A percentile compares a stretch with the other conserved stretches of the same genome.
phyloP scores from a whole-genome alignment of 1,284 basidiomycete genomes.

The Boletus sp. region DNA sequence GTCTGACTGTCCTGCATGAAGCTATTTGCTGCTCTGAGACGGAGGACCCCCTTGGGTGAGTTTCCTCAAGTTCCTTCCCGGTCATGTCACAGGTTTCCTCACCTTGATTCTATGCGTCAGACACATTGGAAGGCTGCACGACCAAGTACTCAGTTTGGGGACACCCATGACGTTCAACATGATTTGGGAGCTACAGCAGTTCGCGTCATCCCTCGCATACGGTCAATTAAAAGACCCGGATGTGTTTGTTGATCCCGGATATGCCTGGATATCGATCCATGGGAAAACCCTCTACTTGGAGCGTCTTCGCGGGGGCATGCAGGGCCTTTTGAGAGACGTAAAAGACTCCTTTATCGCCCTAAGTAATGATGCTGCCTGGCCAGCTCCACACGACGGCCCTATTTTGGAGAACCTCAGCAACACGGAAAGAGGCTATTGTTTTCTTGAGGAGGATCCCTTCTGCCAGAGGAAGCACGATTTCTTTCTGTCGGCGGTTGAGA shows the following conservation, averaged over 20 bases:
- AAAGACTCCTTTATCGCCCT: not conserved
- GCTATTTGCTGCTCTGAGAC: not conserved
- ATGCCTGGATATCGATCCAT: not conserved
- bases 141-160: not conserved
- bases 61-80: not conserved
- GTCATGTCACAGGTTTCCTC: not conserved
- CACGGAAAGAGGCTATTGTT: not conserved
- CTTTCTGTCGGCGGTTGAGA: not conserved
- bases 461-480: not conserved
- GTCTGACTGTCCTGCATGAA: not conserved
- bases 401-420: not conserved
- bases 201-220: not conserved
- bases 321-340: not conserved
- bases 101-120: not conserved
- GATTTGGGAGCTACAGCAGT: slow-evolving; percentile 12
- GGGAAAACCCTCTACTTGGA: not conserved
- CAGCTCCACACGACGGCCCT: not conserved
- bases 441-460: not conserved
- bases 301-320: not conserved
- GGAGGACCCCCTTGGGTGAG: not conserved
- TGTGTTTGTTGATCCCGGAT: not conserved
- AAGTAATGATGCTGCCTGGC: not conserved
- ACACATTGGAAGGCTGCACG: not conserved
- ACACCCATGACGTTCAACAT: not conserved
- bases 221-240: not conserved